Conservation (phyloP, 2,329 filamentous ascomycete species). For the Sclerotinia trifoliorum region DNA sequence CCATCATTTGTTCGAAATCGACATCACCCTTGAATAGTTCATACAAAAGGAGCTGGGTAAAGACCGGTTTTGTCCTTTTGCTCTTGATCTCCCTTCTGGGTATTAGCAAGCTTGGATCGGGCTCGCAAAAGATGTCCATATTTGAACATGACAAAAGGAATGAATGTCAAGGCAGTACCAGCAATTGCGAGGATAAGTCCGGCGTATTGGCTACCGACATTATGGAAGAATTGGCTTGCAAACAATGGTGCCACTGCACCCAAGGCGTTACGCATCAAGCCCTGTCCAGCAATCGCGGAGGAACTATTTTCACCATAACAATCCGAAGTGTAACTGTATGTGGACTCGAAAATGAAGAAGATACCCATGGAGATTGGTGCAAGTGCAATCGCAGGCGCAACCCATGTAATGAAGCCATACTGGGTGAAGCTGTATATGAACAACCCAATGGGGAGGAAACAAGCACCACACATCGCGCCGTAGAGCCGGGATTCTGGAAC, state of each 20-base stretch:
- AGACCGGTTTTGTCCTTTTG: constrained; percentile 5
- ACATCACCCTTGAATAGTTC: not conserved
- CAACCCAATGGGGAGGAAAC: constrained; percentile 72
- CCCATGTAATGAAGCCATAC: constrained; percentile 22
- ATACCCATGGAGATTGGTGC: constrained; percentile 20
- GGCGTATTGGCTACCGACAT: constrained; percentile 23
- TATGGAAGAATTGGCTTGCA: constrained; percentile 22
- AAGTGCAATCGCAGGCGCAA: constrained; percentile 18
- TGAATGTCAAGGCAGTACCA: constrained; percentile 6
- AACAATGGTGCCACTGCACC: constrained; percentile 21
- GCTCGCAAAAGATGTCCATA: constrained; percentile 28
- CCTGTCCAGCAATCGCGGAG: constrained; percentile 20
- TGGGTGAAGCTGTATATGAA: constrained; percentile 62
- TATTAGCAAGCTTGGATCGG: constrained; percentile 52
- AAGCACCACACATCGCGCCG: constrained; percentile 71
- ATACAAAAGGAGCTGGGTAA: constrained; percentile 6
- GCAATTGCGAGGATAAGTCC: constrained; percentile 20
- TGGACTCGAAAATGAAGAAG: constrained; percentile 22
- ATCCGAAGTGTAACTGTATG: constrained; percentile 22
- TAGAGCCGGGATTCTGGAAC: constrained; percentile 74
- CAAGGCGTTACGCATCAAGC: constrained; percentile 23
- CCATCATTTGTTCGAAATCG: not conserved
- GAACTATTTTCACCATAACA: constrained; percentile 22
- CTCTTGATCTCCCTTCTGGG: constrained; percentile 4
- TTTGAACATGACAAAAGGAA: constrained; percentile 23